These are phyloP conservation scores for Xylaria sp. DNA, from an alignment of 2,329 filamentous ascomycete genomes.

Conservation along the genomic window DNA sequence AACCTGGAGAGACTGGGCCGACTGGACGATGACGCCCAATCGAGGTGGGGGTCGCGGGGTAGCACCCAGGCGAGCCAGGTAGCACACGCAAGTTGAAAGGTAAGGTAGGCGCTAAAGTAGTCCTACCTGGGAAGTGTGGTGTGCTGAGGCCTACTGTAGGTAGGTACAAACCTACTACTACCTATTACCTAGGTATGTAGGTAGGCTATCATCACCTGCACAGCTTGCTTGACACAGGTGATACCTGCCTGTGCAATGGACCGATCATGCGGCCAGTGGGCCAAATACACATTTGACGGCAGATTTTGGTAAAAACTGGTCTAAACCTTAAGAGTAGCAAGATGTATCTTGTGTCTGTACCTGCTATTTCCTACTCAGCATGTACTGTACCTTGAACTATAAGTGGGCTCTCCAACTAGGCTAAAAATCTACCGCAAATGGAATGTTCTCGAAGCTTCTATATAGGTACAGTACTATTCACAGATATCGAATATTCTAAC, in stretches of 20 bases:
- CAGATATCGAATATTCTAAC: neutral
- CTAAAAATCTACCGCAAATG: neutral
- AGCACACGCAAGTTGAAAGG: neutral
- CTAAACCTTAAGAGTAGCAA: neutral
- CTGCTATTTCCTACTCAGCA: neutral
- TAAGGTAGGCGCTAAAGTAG: neutral
- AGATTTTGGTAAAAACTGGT: neutral
- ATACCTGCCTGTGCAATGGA: neutral
- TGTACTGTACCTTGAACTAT: neutral
- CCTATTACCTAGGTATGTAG: no score
- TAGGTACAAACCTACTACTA: no score
- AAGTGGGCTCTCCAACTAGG: neutral
- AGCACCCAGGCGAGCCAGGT: constrained; percentile 13
- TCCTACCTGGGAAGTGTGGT: no score
- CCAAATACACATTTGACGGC: neutral
- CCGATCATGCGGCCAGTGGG: constrained; percentile 3
- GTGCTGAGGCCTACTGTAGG: no score
- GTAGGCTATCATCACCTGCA: constrained; percentile 4
- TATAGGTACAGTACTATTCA: neutral
- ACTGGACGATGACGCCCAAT: constrained; percentile 39
- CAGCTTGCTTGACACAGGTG: constrained; percentile 1
- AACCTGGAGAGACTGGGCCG: neutral
- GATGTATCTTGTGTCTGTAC: neutral
- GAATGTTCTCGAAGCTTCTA: constrained; percentile 41
- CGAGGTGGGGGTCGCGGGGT: constrained; percentile 40